phyloP scores from a whole-genome alignment of 495 filamentous ascomycete genomes.

The Penicillium riverlandense region DNA sequence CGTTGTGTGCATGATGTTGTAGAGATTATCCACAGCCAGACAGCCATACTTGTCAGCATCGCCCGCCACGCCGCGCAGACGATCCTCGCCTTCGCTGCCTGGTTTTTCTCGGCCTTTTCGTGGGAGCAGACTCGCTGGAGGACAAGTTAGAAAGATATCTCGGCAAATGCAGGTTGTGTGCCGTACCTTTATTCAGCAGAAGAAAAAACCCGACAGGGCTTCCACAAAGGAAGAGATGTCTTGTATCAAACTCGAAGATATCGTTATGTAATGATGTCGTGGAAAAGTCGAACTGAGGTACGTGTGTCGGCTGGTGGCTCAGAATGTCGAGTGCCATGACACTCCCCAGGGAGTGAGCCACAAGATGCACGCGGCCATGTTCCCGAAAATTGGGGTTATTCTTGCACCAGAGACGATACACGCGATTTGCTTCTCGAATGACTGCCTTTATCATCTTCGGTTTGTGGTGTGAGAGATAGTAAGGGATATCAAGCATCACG shows the following conservation, averaged over 20 bases:
- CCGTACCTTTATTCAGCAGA: conserved; percentile 66
- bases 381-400: conserved; percentile 85
- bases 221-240: conserved; percentile 82
- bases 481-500: conserved; percentile 96
- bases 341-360: conserved; percentile 89
- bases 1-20: conserved; percentile 76
- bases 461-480: conserved; percentile 94
- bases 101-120: conserved; percentile 70
- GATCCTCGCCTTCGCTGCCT: conserved; percentile 58
- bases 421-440: conserved; percentile 84
- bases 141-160: conserved; percentile 2
- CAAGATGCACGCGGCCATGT: conserved; percentile 77
- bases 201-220: conserved; percentile 92
- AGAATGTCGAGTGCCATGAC: conserved; percentile 91
- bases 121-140: conserved; percentile 61
- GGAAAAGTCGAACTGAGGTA: conserved; percentile 50
- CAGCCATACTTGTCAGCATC: conserved; percentile 78
- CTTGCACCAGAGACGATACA: conserved; percentile 86
- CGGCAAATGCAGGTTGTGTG: background rate
- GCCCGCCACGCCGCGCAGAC: conserved; percentile 59
- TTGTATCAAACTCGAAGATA: conserved; percentile 86
- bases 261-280: conserved; percentile 42
- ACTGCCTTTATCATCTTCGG: conserved; percentile 88
- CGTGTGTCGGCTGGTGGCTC: conserved; percentile 71
- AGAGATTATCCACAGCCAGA: conserved; percentile 89